A percentile compares a stretch with the other conserved stretches of the same genome.
Conservation (phyloP, 2,329 filamentous ascomycete genomes). For the Aspergillus ustus region DNA sequence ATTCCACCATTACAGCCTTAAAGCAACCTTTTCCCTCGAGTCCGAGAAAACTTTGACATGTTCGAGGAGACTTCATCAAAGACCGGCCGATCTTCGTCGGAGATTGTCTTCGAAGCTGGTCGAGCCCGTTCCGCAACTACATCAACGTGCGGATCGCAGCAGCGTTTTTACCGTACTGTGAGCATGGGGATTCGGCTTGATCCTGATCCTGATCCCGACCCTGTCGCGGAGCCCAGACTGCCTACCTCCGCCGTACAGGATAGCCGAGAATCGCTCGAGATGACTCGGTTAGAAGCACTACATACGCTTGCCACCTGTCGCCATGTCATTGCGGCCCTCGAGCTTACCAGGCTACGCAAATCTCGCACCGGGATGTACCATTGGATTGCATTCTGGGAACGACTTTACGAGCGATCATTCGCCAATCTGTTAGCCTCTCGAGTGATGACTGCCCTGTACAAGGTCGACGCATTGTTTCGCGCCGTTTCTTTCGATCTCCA, state of each 20-base stretch:
- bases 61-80: slow-evolving; percentile 13
- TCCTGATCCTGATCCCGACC: background rate
- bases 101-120: background rate
- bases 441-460: slow-evolving; percentile 22
- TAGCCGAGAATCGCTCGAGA: slow-evolving; percentile 17
- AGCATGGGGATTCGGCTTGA: slow-evolving; percentile 8
- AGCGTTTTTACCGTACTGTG: slow-evolving; percentile 24
- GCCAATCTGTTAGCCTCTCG: slow-evolving; percentile 20
- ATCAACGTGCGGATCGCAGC: slow-evolving; percentile 10
- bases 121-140: slow-evolving; percentile 2
- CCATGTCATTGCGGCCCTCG: slow-evolving; percentile 32
- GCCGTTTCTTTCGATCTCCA: slow-evolving; percentile 30
- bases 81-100: slow-evolving; percentile 3
- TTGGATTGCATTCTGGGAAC: slow-evolving; percentile 37
- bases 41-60: slow-evolving; percentile 14
- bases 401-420: slow-evolving; percentile 30
- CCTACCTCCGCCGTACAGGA: background rate
- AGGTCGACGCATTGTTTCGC: slow-evolving; percentile 34
- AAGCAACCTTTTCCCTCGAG: background rate
- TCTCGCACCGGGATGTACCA: slow-evolving; percentile 32
- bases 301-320: slow-evolving; percentile 33
- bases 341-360: slow-evolving; percentile 36
- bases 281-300: slow-evolving; percentile 28
- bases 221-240: background rate
- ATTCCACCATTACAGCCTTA: slow-evolving; percentile 2